These are phyloP conservation scores for Aspergillus flavus DNA, from an alignment of 2,329 filamentous ascomycete genomes.

Conservation along the genomic window DNA sequence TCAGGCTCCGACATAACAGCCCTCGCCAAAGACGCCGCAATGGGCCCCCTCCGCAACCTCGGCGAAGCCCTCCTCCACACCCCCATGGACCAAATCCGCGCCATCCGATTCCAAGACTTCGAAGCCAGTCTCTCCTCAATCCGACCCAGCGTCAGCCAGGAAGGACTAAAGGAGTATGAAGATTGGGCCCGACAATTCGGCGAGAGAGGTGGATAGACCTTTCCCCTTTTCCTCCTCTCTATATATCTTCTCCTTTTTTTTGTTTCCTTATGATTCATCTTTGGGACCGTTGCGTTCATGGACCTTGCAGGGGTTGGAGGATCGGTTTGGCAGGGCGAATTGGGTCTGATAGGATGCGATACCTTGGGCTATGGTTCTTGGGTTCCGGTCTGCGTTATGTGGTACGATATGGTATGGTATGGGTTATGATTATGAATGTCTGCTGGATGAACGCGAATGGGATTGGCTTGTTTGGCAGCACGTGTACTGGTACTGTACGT, in stretches of 20 bases:
- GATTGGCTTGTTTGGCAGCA: too few relatives aligned
- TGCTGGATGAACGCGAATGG: background rate
- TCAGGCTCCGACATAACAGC: constrained; percentile 97
- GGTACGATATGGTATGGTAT: background rate
- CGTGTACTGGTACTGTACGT: too few relatives aligned
- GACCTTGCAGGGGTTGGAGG: background rate
- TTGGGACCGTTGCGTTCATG: background rate
- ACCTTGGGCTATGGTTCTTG: background rate
- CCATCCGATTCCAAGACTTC: constrained; percentile 83
- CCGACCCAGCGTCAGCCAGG: constrained; percentile 82
- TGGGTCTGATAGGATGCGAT: background rate
- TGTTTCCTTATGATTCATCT: background rate
- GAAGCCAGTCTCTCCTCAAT: constrained; percentile 81
- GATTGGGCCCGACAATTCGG: constrained; percentile 94
- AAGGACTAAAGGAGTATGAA: constrained; percentile 85
- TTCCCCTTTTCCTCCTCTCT: constrained; percentile 5
- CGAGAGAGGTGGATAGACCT: constrained; percentile 73
- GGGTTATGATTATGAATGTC: background rate
- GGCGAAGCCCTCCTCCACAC: constrained; percentile 89
- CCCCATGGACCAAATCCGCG: constrained; percentile 90
- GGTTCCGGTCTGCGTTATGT: background rate
- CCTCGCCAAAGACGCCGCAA: constrained; percentile 94
- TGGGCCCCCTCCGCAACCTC: constrained; percentile 88
- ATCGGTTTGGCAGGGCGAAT: background rate
- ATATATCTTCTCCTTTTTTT: background rate